A percentile compares a stretch with the other conserved stretches of the same genome.
phyloP scores from a whole-genome alignment of 2,329 filamentous ascomycete species.

The Ilyonectria destructans region DNA sequence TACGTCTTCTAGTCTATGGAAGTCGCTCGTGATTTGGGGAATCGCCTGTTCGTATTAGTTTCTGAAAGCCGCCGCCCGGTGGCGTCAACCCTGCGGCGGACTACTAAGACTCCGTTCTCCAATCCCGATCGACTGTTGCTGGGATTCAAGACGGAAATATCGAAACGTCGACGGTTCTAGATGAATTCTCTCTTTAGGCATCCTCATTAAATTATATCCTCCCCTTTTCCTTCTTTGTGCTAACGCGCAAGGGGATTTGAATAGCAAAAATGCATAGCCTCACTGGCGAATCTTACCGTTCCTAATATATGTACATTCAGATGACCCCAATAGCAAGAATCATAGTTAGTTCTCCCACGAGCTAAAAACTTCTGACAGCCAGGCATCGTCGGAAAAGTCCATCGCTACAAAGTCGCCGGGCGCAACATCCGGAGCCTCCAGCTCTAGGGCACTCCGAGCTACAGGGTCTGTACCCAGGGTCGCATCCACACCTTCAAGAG shows the following conservation, averaged over 20 bases:
- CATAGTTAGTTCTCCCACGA: conserved; percentile 38
- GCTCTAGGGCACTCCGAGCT: not conserved
- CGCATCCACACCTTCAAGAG: conserved; percentile 21
- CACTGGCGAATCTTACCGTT: not conserved
- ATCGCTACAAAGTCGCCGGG: conserved; percentile 10
- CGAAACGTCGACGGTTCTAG: not conserved
- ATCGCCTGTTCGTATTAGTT: conserved; percentile 54
- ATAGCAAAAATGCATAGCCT: not conserved
- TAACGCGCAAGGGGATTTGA: not conserved
- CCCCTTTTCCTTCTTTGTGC: not conserved
- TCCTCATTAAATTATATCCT: not conserved
- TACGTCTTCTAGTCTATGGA: conserved; percentile 65
- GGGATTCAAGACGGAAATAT: not conserved
- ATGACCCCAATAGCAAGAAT: conserved; percentile 22
- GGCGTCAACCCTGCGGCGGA: not conserved
- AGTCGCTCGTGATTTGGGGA: conserved; percentile 64
- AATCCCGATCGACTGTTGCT: not conserved
- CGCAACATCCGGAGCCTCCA: not conserved
- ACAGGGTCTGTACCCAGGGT: not conserved
- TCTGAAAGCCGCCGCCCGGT: not conserved
- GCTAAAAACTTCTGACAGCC: conserved; percentile 28
- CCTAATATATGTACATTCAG: not conserved
- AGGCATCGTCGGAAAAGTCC: conserved; percentile 31
- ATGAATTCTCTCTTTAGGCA: not conserved
- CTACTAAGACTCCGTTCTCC: not conserved